Evolutionary conservation across 2,329 filamentous ascomycete species (phyloP), one percentile per base, ranked within the genome.

Genomic region (Bipolaris sorokiniana): DNA sequence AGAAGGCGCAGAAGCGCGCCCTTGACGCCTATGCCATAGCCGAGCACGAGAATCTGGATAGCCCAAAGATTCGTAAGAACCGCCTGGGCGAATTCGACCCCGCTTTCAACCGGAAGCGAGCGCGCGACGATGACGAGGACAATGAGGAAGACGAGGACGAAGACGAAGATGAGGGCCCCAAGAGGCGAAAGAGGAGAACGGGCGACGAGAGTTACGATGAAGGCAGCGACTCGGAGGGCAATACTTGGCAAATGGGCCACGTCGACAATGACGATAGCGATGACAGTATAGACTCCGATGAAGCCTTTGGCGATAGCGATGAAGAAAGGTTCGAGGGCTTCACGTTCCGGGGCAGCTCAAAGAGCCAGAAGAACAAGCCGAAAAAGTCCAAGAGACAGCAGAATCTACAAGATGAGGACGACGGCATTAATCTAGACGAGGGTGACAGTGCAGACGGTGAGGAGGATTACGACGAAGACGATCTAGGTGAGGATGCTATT

Each of bases 241-340:
- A 96, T 68, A 87, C 90, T 70, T 97, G 92, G 92, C 88, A 84
- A 48, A 81, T 96, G 48, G 92, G 93, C 23, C 80, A 87, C 46
- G 86, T 88, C 20, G 85, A 84, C 47, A 53, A 58, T n/a, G 85
- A 84, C 42, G 87, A 89, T 51, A 83, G 89, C 60, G 88, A 90
- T 67, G 87, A 84, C 52, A 87, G 89, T 60, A 79, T 91, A 54
- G 88, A 90, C 71, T 89, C 86, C 64, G 88, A 90, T 72, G 91
- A 96, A 69, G 93, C 94, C 2, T 92, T 97, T 81, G 91, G 92
- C 3, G 88, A 91, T 63, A 95, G 91, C 68, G 93, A 97, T 69
- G 88, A 95, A 69, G 93, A 96, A 72, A 85, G 84, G 61, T 96
- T 96, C 64, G 87, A 92, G 62, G 90, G 87, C 10, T 96, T 89